Evolutionary conservation across 352 stramenopile genomes (phyloP), one percentile per base, ranked within the genome.

Genomic region (Discostella stelligera): DNA sequence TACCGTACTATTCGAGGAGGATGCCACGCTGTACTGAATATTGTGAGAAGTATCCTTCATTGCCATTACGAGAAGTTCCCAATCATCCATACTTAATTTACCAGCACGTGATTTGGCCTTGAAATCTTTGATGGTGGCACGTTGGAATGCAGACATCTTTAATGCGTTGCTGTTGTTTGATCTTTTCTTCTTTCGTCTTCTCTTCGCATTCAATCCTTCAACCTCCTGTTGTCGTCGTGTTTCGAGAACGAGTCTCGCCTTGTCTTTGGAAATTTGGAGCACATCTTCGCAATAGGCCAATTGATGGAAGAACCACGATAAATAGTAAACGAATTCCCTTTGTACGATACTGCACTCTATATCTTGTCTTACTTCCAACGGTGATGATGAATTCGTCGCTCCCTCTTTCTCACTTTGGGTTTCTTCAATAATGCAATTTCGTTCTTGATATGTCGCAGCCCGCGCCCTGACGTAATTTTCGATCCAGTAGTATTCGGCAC

Each of bases 301-400:
- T 11, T 70, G 53, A 32, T 66, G 52, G 68, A 71, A 82, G 18
- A 82, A 82, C 44, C 67, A 55, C 7, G 74, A 56, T 10, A 82
- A 44, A 25, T 74, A 61, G 54, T 82, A 77, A 0, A 77, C 67
- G 14, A 82, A 74, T 54, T 82, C 66, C 18, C 48, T 30, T 44
- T 10, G 37, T 14, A 44, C 13, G 37, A 44, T 44, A 14, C 37
- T 44, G 2, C 27, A 32, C 37, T 44, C 37, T 14, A 14, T 10
- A 14, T 14, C 37, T 10, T 8, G 37, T 13, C 13, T 14, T 44
- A 44, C 7, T 44, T 14, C 37, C 27, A 5, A 2, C 5, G 27
- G 27, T 44, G 37, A 44, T 3, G 11, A 14, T 11, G 37, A 14
- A 10, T 44, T 44, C 37, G 4, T 44, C 37, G 13, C 2, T 44